These are phyloP conservation scores for Talaromyces sp. DNA, from an alignment of 2,329 filamentous ascomycete species.

Conservation along the genomic window DNA sequence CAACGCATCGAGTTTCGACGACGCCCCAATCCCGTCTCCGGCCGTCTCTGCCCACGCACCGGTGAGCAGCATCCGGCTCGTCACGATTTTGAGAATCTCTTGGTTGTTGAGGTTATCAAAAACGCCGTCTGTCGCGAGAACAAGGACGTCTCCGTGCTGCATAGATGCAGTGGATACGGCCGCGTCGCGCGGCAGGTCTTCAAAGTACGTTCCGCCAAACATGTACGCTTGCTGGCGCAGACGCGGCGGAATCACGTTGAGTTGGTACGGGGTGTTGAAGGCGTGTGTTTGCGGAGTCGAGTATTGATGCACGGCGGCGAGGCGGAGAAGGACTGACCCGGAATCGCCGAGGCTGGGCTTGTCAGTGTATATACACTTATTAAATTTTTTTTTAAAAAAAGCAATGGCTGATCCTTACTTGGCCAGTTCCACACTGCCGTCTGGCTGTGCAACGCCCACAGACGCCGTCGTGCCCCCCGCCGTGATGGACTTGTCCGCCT, in stretches of 20 bases:
- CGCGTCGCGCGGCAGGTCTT: constrained; percentile 79
- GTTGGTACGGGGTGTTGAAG: constrained; percentile 96
- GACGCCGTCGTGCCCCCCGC: constrained; percentile 91
- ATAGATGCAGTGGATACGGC: constrained; percentile 70
- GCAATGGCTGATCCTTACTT: constrained; percentile 49
- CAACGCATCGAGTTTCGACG: constrained; percentile 52
- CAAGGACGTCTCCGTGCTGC: constrained; percentile 84
- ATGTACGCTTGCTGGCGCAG: constrained; percentile 73
- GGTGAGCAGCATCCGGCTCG: constrained; percentile 64
- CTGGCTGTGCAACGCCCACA: constrained; percentile 68
- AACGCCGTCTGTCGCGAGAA: constrained; percentile 91
- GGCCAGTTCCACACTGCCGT: constrained; percentile 77
- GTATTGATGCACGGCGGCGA: constrained; percentile 77
- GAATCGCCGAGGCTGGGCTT: constrained; percentile 70
- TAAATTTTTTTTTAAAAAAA: too few species aligned
- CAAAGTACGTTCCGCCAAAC: constrained; percentile 76
- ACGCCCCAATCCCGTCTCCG: constrained; percentile 55
- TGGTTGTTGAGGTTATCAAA: constrained; percentile 94
- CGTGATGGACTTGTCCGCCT: constrained; percentile 63
- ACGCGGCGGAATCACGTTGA: constrained; percentile 77
- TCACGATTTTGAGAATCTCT: constrained; percentile 77
- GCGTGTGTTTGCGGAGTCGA: constrained; percentile 88
- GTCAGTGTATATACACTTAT: neutral
- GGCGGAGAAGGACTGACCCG: constrained; percentile 79
- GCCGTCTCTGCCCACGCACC: constrained; percentile 65